Base-by-base conservation (phyloP, 2,329 filamentous ascomycete genomes). In the Chrysoporthe puriensis region DNA sequence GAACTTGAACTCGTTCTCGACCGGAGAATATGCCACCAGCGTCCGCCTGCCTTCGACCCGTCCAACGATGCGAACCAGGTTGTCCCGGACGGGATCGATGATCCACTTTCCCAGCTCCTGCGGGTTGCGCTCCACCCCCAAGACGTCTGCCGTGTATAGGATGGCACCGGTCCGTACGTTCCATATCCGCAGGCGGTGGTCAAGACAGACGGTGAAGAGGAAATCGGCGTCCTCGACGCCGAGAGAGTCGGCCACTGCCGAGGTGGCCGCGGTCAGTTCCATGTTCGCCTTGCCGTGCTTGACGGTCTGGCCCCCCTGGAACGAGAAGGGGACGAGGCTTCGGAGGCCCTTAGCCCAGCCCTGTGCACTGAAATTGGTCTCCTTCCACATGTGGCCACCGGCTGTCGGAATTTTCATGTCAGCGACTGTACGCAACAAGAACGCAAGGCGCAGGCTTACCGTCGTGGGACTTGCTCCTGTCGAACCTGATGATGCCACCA, bases 1-100 rank as follows among this genome's bases (percentile, higher is more conserved):
- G 76, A 99, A 94, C 77, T 97, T 98, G 84, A 99, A 98, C 76
- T 95, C 91, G 46, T 96, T 92, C 52, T 90, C 87, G 71, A 96
- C 88, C 0, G 96, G 95, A 13, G 94, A 97, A 78, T 94, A 97
- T 9, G 93, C 95, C 48, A 93, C 88, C 64, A 95, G 86, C 16
- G 88, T 77, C 50, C 85, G 81, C 64, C 82, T 82, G 18, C 86
- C 86, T 36, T 82, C 80, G 54, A 76, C 81, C 52, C 80, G 83
- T 16, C 89, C 87, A 64, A 94, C 84, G 21, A 97, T 83, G 66
- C 90, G 89, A 67, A 97, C 84, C 14, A 97, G 84, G 67, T 92
- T 92, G 16, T 87, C 86, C 74, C 96, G 92, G 5, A 89, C 87
- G 0, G 95, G 91, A 68, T 94, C 92, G 70, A 98, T 88, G 3